Evolutionary conservation across 352 stramenopile species (phyloP).

Genomic region (Albugo candida): DNA sequence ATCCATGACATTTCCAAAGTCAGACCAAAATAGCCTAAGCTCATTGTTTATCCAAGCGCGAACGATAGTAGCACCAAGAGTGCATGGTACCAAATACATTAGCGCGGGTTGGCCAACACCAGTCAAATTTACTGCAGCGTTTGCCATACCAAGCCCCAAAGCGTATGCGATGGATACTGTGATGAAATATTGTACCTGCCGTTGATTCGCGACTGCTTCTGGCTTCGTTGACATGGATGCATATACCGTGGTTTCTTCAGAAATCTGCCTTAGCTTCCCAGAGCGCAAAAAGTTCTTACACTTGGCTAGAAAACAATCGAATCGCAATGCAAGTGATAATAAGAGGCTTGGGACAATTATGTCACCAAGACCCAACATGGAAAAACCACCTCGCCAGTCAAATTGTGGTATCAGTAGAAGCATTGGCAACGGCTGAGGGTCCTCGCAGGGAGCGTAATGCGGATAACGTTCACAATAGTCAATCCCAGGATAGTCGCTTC

Average conservation of each 20-base stretch:
- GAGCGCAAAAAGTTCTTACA: too few relatives aligned
- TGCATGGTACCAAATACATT: conserved; percentile 91
- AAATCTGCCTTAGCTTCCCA: too few relatives aligned
- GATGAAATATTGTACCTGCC: conserved; percentile 56
- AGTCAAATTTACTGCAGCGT: conserved; percentile 86
- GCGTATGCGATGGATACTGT: conserved; percentile 82
- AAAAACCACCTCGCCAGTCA: conserved; percentile 82
- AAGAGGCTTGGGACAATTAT: conserved; percentile 91
- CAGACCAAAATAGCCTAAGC: conserved; percentile 13
- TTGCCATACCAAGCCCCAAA: conserved; percentile 84
- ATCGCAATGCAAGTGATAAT: conserved; percentile 82
- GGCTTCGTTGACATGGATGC: neutral
- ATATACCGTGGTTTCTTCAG: too few relatives aligned
- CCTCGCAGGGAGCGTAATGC: conserved; percentile 25
- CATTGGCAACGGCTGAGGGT: conserved; percentile 87
- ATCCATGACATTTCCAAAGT: conserved; percentile 6
- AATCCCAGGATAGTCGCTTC: conserved; percentile 40
- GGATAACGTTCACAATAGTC: conserved; percentile 63
- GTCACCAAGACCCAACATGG: conserved; percentile 89
- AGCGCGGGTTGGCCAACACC: conserved; percentile 87
- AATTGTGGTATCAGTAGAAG: conserved; percentile 82
- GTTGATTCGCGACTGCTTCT: neutral
- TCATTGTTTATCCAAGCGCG: conserved; percentile 51
- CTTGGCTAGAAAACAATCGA: conserved; percentile 40
- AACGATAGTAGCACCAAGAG: conserved; percentile 59